Conservation (phyloP, 169 alveolate species). For the Plasmodium knowlesi region DNA sequence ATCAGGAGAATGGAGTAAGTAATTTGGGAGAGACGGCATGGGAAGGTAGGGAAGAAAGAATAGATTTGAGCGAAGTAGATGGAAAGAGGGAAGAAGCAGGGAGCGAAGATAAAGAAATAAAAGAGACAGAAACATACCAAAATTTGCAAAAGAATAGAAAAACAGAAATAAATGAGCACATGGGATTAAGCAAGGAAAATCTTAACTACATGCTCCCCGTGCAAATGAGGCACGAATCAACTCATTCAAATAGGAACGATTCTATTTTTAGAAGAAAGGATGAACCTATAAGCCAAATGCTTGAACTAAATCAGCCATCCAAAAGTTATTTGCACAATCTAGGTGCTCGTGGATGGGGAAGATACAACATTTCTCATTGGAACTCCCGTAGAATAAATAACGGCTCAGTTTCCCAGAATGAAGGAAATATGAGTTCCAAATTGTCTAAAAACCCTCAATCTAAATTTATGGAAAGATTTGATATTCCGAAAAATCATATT, state of each 20-base stretch:
- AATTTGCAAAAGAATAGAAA: background rate
- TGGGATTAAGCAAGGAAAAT: background rate
- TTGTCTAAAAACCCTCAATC: constrained; percentile 26
- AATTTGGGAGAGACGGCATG: background rate
- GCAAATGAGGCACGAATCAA: background rate
- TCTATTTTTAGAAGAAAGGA: background rate
- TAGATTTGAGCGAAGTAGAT: background rate
- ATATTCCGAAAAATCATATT: constrained; percentile 35
- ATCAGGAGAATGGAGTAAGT: background rate
- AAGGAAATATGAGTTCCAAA: background rate
- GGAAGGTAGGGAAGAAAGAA: background rate
- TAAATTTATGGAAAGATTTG: constrained; percentile 56
- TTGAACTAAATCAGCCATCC: background rate
- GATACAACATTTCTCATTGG: background rate
- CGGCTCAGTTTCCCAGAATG: background rate
- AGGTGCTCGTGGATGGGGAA: background rate
- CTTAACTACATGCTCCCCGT: background rate
- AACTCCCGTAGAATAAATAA: no score
- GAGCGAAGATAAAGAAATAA: background rate
- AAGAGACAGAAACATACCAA: background rate
- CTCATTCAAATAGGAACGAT: background rate
- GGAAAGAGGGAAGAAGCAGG: background rate
- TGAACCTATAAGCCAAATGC: background rate
- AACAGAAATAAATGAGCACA: background rate
- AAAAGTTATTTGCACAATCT: background rate